Evolutionary conservation across 169 alveolate genomes (phyloP).

Genomic region (Plasmodium malariae): DNA sequence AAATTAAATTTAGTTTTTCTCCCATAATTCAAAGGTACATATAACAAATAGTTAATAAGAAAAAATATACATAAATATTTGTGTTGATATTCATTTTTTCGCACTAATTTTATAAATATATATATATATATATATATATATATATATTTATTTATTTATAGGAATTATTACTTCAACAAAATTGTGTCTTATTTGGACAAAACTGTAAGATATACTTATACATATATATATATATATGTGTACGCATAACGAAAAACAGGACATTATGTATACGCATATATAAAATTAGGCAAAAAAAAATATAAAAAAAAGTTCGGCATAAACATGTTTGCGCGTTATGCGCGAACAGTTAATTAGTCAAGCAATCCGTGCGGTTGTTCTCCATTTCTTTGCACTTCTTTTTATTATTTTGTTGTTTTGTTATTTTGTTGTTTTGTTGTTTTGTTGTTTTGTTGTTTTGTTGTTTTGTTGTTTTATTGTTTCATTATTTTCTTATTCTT

Average conservation of each 20-base stretch:
- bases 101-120: background rate
- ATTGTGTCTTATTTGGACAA: slow-evolving; percentile 37
- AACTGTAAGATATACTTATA: slow-evolving; percentile 15
- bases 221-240: background rate
- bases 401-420: too few species aligned
- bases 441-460: too few species aligned
- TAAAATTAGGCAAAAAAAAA: background rate
- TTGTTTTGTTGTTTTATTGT: too few species aligned
- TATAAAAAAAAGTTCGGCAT: background rate
- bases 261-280: background rate
- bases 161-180: slow-evolving; percentile 68
- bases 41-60: background rate
- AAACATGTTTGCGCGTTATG: background rate
- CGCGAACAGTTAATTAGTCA: background rate
- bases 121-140: background rate
- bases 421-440: too few species aligned
- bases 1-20: slow-evolving; percentile 11
- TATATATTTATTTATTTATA: background rate
- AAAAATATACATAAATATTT: background rate
- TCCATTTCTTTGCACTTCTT: background rate
- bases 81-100: background rate
- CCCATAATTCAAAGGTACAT: slow-evolving; percentile 44
- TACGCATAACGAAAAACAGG: background rate
- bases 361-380: background rate
- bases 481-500: too few species aligned